Base-by-base conservation (phyloP, 2,329 filamentous ascomycete genomes). In the Beauveria scarabaeidicola region DNA sequence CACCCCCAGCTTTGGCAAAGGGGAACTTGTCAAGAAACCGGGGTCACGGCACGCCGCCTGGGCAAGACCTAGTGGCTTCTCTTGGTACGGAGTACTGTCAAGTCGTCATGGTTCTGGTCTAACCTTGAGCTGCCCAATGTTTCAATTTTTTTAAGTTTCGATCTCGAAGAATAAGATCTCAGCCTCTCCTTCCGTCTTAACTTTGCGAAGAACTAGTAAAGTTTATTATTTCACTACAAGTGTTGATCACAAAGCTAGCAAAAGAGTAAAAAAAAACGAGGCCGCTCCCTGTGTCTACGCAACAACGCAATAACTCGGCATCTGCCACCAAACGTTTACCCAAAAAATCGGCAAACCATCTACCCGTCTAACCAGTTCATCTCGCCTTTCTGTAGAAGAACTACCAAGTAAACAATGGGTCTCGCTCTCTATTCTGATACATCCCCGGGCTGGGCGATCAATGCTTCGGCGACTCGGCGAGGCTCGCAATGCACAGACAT, bases 1-100 rank as follows among this genome's bases (percentile, higher is more conserved):
- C 44, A 50, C 44, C 47, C 55, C 47, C 55, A 58, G 46, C 55
- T 51, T 51, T 36, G 19, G 47, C 36, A 38, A 43, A 32, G 47
- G 38, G 47, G 36, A 1, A 9, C 41, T 51, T 32, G 29, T 3
- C 13, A 15, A 36, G 19, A 41, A 54, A 59, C 19, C 25, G 43
- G 51, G 41, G 21, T 43, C 23, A 13, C 25, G 29, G 17, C 38
- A 13, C 48, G 23, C 51, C 21, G 2, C 1, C 57, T 52, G 40
- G 21, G 50, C 19, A 21, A 7, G 17, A 19, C 17, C 17, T 55
- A 3, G 23, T 27, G 9, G 5, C n/a, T 44, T 17, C 25, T 27
- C 23, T 17, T 48, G 5, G 7, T 41, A n/a, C n/a, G n/a, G n/a
- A n/a, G n/a, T n/a, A 8, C 8, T 52, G 17, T 15, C 19, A 27